Base-by-base conservation (phyloP, 2,329 filamentous ascomycete species). In the Cercospora brassicicola region DNA sequence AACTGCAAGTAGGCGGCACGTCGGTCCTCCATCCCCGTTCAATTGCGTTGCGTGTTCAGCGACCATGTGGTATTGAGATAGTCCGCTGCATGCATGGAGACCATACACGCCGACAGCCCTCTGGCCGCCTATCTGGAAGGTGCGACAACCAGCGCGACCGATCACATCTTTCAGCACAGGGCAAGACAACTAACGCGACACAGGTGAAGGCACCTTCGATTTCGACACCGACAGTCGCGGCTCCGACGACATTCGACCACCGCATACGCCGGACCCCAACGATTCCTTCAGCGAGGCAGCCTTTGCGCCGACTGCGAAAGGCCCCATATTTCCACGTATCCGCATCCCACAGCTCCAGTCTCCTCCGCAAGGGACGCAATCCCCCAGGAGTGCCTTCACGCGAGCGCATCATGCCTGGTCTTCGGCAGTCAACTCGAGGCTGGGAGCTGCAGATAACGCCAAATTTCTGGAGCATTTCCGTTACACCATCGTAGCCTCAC, bases 381-480 rank as follows among this genome's bases (percentile, higher is more conserved):
- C 63, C 13, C 68, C 66, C 15, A 63, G 69, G 51, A 71, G 67
- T 75, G 59, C 75, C 3, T 67, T 83, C 36, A 76, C 77, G 30
- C 81, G 77, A 64, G 67, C 84, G 51, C 83, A 84, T 69, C 76
- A 82, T 74, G 76, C 82, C 62, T 84, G 82, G 78, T 81, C 84
- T 73, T 82, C 85, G 74, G 90, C 87, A 9, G 86, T 94, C 67
- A 91, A 90, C 72, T 89, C 90, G 48, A 87, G 88, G 69, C 86
- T 96, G 70, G 90, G 91, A 65, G 86, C 90, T 72, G 88, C 87
- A 73, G 93, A 96, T 74, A 96, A 94, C 77, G 86, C 90, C 73
- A 90, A 89, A 72, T 97, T 97, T 76, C 85, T 97, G 67, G 94
- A 97, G 80, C 91, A 93, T 77, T 97, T 97, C 76, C 91, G 94